These are phyloP conservation scores for Aspergillus bridgeri DNA, from an alignment of 495 filamentous ascomycete species.

Conservation along the genomic window DNA sequence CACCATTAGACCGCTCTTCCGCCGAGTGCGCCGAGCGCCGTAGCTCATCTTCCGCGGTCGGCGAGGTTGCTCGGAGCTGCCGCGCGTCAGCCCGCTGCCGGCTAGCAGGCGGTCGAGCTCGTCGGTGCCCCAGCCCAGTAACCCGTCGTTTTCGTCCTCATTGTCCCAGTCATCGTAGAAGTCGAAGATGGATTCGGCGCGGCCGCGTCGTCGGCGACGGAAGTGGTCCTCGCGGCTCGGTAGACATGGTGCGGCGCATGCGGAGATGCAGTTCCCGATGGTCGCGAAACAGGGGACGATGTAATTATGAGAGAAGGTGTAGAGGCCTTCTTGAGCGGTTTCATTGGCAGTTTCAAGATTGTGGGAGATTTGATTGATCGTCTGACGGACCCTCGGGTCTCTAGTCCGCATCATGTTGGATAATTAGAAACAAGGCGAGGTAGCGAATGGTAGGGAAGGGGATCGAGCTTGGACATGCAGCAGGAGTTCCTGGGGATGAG, in stretches of 20 bases:
- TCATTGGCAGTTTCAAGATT: constrained; percentile 92
- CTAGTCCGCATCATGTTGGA: constrained; percentile 59
- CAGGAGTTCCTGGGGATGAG: background rate
- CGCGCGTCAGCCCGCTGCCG: constrained; percentile 58
- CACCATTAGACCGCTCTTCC: constrained; percentile 62
- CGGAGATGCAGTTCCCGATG: constrained; percentile 59
- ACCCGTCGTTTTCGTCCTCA: constrained; percentile 56
- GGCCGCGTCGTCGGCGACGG: constrained; percentile 62
- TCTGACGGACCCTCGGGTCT: constrained; percentile 91
- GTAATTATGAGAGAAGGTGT: constrained; percentile 81
- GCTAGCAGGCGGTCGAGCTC: constrained; percentile 86
- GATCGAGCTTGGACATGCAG: background rate
- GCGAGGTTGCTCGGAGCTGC: constrained; percentile 60
- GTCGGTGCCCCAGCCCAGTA: constrained; percentile 74
- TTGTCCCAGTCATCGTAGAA: constrained; percentile 99
- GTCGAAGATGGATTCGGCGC: constrained; percentile 83
- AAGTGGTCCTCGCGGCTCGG: constrained; percentile 70
- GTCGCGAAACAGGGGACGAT: constrained; percentile 74
- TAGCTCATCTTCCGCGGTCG: constrained; percentile 86
- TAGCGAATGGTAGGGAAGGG: background rate
- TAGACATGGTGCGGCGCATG: constrained; percentile 70
- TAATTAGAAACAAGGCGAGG: background rate
- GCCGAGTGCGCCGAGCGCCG: constrained; percentile 60
- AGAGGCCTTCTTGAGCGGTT: constrained; percentile 82
- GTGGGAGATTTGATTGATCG: constrained; percentile 87